A percentile compares a stretch with the other conserved stretches of the same genome.
These are phyloP conservation scores for Neurospora terricola DNA, from an alignment of 495 filamentous ascomycete species.

Conservation along the genomic window DNA sequence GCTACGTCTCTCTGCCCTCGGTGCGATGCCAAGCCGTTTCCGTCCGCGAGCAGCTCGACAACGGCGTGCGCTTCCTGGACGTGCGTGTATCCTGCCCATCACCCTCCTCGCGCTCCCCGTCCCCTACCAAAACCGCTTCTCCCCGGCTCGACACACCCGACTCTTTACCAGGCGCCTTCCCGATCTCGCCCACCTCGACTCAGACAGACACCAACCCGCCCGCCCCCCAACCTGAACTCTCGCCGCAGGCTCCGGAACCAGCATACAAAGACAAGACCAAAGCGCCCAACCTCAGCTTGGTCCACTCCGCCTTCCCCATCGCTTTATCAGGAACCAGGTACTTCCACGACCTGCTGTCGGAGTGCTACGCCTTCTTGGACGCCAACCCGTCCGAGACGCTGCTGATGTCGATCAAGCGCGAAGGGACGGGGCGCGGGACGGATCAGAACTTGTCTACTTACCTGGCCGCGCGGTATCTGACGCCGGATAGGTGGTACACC, in stretches of 20 bases:
- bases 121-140: constrained; percentile 22
- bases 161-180: constrained; percentile 41
- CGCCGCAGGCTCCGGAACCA: background rate
- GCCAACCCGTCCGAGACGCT: constrained; percentile 70
- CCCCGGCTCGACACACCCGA: constrained; percentile 28
- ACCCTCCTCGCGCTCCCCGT: background rate
- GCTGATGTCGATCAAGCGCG: constrained; percentile 83
- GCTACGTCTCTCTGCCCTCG: constrained; percentile 72
- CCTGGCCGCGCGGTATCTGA: constrained; percentile 60
- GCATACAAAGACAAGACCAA: constrained; percentile 47
- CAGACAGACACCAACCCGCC: background rate
- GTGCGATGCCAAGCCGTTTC: constrained; percentile 86
- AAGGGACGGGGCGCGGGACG: constrained; percentile 69
- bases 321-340: constrained; percentile 49
- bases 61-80: constrained; percentile 92
- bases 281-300: constrained; percentile 40
- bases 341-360: constrained; percentile 60
- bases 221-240: background rate
- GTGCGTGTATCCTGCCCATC: constrained; percentile 52
- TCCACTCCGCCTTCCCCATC: constrained; percentile 38
- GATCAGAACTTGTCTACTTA: constrained; percentile 70
- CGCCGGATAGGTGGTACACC: constrained; percentile 64
- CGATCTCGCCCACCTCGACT: constrained; percentile 32
- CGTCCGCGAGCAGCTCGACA: constrained; percentile 66
- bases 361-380: constrained; percentile 65